Evolutionary conservation across 2,329 filamentous ascomycete genomes (phyloP).

Genomic region (Pseudocercospora pini-densiflorae): DNA sequence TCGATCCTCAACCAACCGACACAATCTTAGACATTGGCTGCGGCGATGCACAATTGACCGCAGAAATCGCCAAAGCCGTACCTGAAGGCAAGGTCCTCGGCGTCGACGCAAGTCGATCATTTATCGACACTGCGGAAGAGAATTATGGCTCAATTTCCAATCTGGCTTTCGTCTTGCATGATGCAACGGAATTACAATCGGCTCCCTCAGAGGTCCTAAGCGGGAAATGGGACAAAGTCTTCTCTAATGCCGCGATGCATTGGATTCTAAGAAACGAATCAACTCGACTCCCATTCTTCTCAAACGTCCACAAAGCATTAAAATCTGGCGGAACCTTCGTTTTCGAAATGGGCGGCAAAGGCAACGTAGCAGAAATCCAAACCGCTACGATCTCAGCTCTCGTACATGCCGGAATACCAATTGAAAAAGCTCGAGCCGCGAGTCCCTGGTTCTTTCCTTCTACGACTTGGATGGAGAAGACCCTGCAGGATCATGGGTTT

Average conservation of each 20-base stretch:
- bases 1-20: conserved; percentile 41
- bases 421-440: conserved; percentile 54
- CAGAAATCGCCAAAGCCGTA: conserved; percentile 39
- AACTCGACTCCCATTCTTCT: conserved; percentile 58
- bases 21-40: conserved; percentile 47
- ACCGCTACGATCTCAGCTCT: conserved; percentile 62
- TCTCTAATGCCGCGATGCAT: conserved; percentile 51
- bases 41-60: conserved; percentile 48
- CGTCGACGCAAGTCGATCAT: conserved; percentile 46
- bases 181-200: conserved; percentile 37
- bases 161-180: conserved; percentile 38
- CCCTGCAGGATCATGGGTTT: conserved; percentile 48
- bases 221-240: conserved; percentile 45
- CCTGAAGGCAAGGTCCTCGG: conserved; percentile 41
- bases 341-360: conserved; percentile 74
- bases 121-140: conserved; percentile 44
- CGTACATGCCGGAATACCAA: conserved; percentile 53
- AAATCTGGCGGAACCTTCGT: conserved; percentile 62
- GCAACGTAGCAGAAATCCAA: conserved; percentile 68
- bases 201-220: conserved; percentile 24
- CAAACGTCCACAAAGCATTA: conserved; percentile 57
- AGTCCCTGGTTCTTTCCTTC: conserved; percentile 77
- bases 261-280: conserved; percentile 54
- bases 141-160: conserved; percentile 29
- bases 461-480: conserved; percentile 58